Evolutionary conservation across 176 grass and related monocot genomes (phyloP).

Genomic region (Carex parvula): DNA sequence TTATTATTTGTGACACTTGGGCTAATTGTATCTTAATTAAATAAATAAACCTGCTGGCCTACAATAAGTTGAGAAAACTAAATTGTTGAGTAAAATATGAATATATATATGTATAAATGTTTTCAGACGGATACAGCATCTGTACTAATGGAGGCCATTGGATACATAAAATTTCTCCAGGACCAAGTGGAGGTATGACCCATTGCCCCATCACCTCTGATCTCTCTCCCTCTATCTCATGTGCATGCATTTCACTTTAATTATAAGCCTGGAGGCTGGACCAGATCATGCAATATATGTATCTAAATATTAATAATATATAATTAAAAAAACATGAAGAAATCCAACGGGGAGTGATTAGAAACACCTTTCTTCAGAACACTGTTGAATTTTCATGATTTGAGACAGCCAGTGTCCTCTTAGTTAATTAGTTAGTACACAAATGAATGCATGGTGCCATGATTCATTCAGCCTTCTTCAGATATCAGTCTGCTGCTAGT

Average conservation of each 20-base stretch:
- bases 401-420: neutral
- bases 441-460: neutral
- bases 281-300: neutral
- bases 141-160: conserved; percentile 95
- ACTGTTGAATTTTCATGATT: conserved; percentile 24
- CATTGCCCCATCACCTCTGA: neutral
- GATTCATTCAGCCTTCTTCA: conserved; percentile 10
- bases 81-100: neutral
- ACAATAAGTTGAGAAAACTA: neutral
- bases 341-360: neutral
- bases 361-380: neutral
- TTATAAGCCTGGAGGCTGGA: neutral
- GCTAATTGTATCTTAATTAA: neutral
- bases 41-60: neutral
- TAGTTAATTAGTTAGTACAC: neutral
- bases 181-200: conserved; percentile 80
- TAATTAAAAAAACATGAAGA: neutral
- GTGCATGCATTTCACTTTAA: conserved; percentile 3
- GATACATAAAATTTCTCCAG: conserved; percentile 93
- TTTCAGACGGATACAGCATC: conserved; percentile 90
- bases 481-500: neutral
- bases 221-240: neutral
- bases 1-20: too few relatives aligned
- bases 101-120: neutral
- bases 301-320: neutral